Conservation (phyloP, 371 early-diverging fungal species). For the Actinomucor elegans region DNA sequence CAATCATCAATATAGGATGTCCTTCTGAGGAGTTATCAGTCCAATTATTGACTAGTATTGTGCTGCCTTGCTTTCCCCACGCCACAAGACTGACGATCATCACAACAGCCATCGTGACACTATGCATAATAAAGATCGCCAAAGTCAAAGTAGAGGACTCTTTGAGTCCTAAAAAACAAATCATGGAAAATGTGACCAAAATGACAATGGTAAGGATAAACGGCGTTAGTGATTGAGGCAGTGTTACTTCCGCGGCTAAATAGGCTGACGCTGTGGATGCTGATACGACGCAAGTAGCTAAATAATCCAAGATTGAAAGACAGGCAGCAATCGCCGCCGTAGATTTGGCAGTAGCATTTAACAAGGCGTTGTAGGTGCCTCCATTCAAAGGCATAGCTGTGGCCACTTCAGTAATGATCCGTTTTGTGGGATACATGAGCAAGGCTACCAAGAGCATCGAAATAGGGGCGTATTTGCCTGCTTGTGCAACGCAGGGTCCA, state of each 20-base stretch:
- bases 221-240: conserved; percentile 20
- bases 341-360: conserved; percentile 48
- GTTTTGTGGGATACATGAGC: conserved; percentile 52
- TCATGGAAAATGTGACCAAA: conserved; percentile 36
- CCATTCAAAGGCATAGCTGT: conserved; percentile 57
- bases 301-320: conserved; percentile 49
- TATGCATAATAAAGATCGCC: conserved; percentile 41
- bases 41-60: conserved; percentile 46
- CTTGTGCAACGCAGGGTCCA: conserved; percentile 42
- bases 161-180: conserved; percentile 36
- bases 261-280: conserved; percentile 59
- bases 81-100: conserved; percentile 39
- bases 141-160: conserved; percentile 50
- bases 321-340: conserved; percentile 53
- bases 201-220: conserved; percentile 48
- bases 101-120: conserved; percentile 41
- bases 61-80: conserved; percentile 39
- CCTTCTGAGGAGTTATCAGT: conserved; percentile 27
- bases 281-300: conserved; percentile 57
- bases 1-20: conserved; percentile 35
- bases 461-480: conserved; percentile 58
- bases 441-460: conserved; percentile 47
- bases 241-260: conserved; percentile 41
- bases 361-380: conserved; percentile 51
- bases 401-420: conserved; percentile 54